Percentiles rank a stretch among this genome's conserved stretches.
Evolutionary conservation across 768 basidiomycete species (phyloP).

Genomic region (Coprinopsis marcescibilis): DNA sequence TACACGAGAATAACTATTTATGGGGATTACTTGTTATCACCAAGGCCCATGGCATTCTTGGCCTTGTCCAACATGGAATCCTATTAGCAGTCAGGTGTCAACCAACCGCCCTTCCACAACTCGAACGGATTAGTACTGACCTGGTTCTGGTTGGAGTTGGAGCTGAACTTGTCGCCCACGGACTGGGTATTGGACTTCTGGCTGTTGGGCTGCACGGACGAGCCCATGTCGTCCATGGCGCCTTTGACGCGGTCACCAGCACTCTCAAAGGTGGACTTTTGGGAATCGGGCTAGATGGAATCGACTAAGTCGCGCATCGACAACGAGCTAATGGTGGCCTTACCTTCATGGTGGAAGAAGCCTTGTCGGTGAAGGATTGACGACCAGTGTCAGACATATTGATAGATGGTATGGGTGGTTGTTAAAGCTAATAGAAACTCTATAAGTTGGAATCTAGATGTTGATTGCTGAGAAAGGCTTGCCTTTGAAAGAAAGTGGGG

Average conservation of each 20-base stretch:
- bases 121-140: too few relatives aligned
- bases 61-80: conserved; percentile 44
- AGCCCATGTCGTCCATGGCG: conserved; percentile 39
- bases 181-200: conserved; percentile 50
- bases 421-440: neutral
- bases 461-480: neutral
- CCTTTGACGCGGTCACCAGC: conserved; percentile 44
- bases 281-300: conserved; percentile 44
- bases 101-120: too few relatives aligned
- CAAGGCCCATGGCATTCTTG: conserved; percentile 47
- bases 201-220: conserved; percentile 45
- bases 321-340: neutral
- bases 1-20: neutral
- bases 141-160: conserved; percentile 43
- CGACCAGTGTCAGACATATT: conserved; percentile 54
- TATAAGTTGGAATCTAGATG: neutral
- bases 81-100: too few relatives aligned
- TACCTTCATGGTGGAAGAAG: conserved; percentile 45
- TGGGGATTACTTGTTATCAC: conserved; percentile 22
- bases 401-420: conserved; percentile 7
- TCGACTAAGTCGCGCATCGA: neutral
- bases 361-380: conserved; percentile 58
- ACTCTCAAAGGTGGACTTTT: conserved; percentile 52
- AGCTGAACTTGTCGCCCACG: conserved; percentile 39
- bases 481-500: too few relatives aligned